phyloP scores from a whole-genome alignment of 768 basidiomycete species.

The Lentinus tigrinus region DNA sequence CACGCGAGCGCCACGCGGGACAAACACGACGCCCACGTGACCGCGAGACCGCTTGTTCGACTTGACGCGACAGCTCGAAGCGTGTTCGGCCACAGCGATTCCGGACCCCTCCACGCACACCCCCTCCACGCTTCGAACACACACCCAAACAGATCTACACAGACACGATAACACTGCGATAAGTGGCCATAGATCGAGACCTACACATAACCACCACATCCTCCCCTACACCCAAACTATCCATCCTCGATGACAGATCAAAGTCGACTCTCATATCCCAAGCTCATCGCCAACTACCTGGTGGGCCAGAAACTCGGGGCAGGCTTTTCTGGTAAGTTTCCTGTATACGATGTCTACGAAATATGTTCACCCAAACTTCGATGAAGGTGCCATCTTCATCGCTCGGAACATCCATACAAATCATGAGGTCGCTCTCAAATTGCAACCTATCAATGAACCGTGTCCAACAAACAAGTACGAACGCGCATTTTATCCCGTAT shows the following conservation, averaged over 20 bases:
- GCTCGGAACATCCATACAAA: constrained; percentile 57
- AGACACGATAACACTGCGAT: background rate
- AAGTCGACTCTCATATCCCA: constrained; percentile 25
- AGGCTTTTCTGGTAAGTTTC: constrained; percentile 64
- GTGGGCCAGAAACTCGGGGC: constrained; percentile 61
- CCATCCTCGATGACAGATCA: background rate
- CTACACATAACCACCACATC: background rate
- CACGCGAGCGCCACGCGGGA: constrained; percentile 7
- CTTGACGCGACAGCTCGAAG: constrained; percentile 17
- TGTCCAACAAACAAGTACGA: constrained; percentile 79
- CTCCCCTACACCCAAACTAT: constrained; percentile 10
- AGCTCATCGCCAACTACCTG: constrained; percentile 57
- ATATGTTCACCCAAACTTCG: background rate
- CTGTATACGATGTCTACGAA: background rate
- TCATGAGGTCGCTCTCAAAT: constrained; percentile 69
- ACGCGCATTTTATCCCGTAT: constrained; percentile 60
- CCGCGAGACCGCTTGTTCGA: constrained; percentile 16
- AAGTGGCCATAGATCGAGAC: background rate
- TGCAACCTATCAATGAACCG: constrained; percentile 67
- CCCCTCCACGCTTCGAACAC: background rate
- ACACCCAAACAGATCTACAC: background rate
- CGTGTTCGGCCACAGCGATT: background rate
- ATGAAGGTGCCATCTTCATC: constrained; percentile 65
- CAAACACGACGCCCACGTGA: constrained; percentile 12
- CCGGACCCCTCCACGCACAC: background rate